Base-by-base conservation (phyloP, 192 early-diverging fungal species). In the Umbelopsis sp. region DNA sequence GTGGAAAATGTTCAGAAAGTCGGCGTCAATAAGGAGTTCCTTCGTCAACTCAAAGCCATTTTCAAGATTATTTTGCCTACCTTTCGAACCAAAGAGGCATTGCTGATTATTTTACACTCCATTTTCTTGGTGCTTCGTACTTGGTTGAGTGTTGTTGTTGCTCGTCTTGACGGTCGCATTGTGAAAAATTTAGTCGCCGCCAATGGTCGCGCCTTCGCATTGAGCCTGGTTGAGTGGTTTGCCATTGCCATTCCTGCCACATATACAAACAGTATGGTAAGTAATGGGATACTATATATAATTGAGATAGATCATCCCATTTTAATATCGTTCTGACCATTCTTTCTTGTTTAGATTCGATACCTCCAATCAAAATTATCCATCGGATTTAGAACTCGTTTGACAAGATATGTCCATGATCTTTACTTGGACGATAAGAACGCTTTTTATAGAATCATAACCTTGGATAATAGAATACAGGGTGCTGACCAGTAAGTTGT, bases 261-360 rank as follows among this genome's bases (percentile, higher is more conserved):
- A 8, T 98, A 96, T 78, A 98, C 97, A 45, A 98, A 98, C 81
- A 94, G 91, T 81, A 98, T 98, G 97, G 95, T 93, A 81, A 80
- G 83, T 56, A 75, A 71, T 53, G 54, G 71, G 38, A 59, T n/a
- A n/a, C n/a, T n/a, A n/a, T n/a, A n/a, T n/a, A n/a, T n/a, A n/a
- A n/a, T n/a, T n/a, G n/a, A n/a, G n/a, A n/a, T n/a, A n/a, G n/a
- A n/a, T n/a, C n/a, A n/a, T n/a, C n/a, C n/a, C n/a, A 41, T 41
- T 11, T 41, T 11, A 41, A 5, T 41, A 41, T 41, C 12, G 38
- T 41, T 11, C 38, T 11, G n/a, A n/a, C n/a, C n/a, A n/a, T n/a
- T n/a, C n/a, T 22, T 32, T 17, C 34, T 47, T 17, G 65, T 32
- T 77, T 68, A 88, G 87, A 85, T 88, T 51, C 84, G 85, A n/a